Evolutionary conservation across 768 basidiomycete genomes (phyloP), one percentile per base, ranked within the genome.

Genomic region (Podaxis mareebaensis): DNA sequence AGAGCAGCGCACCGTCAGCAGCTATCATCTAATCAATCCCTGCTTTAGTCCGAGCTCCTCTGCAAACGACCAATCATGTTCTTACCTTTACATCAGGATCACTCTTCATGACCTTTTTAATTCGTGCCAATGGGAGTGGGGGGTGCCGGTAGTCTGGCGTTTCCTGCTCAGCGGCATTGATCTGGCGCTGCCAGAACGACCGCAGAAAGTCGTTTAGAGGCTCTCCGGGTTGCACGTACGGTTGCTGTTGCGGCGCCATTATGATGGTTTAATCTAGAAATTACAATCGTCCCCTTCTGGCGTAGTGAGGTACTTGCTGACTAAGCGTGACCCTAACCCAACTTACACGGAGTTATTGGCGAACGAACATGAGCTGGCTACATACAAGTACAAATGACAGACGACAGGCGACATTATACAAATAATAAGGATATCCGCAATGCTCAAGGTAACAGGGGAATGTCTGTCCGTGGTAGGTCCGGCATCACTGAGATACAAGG

Each of bases 51-150:
- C 44, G 20, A 33, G n/a, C 57, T 58, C 44, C 44, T 61, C 53
- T 58, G 58, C 53, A 53, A 58, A 58, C 51, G 51, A 65, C 60
- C 53, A 39, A 64, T 36, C 20, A 48, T 61, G 22, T 51, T 72
- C 86, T 71, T 72, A 96, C 95, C 85, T 95, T 95, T 66, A 98
- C 94, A 69, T 96, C 94, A 3, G 94, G 93, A 78, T 95, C 95
- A 74, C 91, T 96, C 82, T 99, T 98, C 93, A 98, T 97, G 62
- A 98, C 96, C 75, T 98, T 99, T 82, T 98, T 99, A 70, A 99
- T 97, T 73, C 97, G 81, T 17, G 97, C 97, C 33, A 99, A 79
- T 3, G 96, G 96, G 11, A 99, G 79, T 5, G 92, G 89, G 1
- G 92, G 93, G 71, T 95, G 93, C 58, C 91, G 80, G 67, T 92